Percentiles rank a stretch among this genome's conserved stretches.
Conservation (phyloP, 306 rosid species). For the Prosopis cineraria region DNA sequence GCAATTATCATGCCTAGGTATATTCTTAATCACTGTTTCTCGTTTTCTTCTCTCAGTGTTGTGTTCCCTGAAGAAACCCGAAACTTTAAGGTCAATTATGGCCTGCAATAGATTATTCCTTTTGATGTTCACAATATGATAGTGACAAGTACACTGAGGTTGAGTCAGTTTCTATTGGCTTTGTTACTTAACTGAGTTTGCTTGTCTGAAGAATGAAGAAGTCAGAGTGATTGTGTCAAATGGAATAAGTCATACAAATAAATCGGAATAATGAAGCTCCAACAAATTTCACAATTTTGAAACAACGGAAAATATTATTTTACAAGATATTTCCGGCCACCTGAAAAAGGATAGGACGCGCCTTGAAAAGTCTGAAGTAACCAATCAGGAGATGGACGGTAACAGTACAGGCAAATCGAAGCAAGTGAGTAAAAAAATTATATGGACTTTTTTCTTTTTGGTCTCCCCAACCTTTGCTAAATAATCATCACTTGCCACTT, state of each 20-base stretch:
- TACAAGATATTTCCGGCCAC: constrained; percentile 41
- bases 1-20: constrained; percentile 31
- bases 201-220: background rate
- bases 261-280: constrained; percentile 21
- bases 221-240: constrained; percentile 2
- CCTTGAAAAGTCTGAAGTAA: constrained; percentile 33
- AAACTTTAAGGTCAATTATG: constrained; percentile 3
- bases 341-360: constrained; percentile 33
- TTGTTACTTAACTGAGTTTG: constrained; percentile 14
- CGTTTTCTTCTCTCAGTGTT: background rate
- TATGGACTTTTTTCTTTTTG: constrained; percentile 14
- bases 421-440: constrained; percentile 52
- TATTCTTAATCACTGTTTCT: constrained; percentile 8
- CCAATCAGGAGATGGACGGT: constrained; percentile 23
- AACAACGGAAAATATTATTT: constrained; percentile 36
- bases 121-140: background rate
- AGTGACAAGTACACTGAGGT: constrained; percentile 10
- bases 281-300: constrained; percentile 41
- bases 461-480: constrained; percentile 28
- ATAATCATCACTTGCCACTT: constrained; percentile 18
- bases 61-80: constrained; percentile 7
- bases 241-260: constrained; percentile 16
- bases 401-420: constrained; percentile 33
- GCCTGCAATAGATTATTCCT: background rate
- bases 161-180: background rate